These are phyloP conservation scores for Physcia stellaris DNA, from an alignment of 495 filamentous ascomycete genomes.

Conservation along the genomic window DNA sequence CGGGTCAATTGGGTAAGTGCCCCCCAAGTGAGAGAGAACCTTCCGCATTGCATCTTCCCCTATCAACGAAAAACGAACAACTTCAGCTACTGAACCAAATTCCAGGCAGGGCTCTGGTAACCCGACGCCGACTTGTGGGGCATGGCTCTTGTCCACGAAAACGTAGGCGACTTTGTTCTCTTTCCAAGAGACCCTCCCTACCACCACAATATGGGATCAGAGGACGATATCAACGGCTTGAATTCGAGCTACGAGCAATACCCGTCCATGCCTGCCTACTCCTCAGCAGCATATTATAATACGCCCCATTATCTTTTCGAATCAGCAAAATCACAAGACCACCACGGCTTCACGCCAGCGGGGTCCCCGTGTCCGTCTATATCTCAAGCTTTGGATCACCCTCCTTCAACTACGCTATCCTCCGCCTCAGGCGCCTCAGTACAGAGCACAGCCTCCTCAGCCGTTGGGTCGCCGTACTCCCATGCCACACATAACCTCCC, in stretches of 20 bases:
- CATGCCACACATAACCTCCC: conserved; percentile 42
- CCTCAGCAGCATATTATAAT: too few species aligned
- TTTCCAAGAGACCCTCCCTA: conserved; percentile 13
- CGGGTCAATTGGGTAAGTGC: too few species aligned
- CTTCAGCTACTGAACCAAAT: neutral
- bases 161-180: conserved; percentile 12
- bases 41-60: too few species aligned
- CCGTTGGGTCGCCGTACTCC: conserved; percentile 68
- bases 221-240: conserved; percentile 2
- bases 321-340: neutral
- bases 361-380: conserved; percentile 16
- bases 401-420: conserved; percentile 42
- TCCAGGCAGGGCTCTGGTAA: neutral
- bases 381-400: conserved; percentile 27
- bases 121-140: neutral
- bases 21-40: too few species aligned
- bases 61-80: too few species aligned
- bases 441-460: conserved; percentile 60
- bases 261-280: neutral
- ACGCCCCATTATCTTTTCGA: conserved; percentile 7
- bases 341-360: conserved; percentile 9
- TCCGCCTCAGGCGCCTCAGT: conserved; percentile 62
- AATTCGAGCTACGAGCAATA: conserved; percentile 4
- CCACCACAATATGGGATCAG: conserved; percentile 1
- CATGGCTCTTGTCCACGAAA: conserved; percentile 15